Evolutionary conservation across 2,329 filamentous ascomycete genomes (phyloP).

Genomic region (Penicillium crustosum): DNA sequence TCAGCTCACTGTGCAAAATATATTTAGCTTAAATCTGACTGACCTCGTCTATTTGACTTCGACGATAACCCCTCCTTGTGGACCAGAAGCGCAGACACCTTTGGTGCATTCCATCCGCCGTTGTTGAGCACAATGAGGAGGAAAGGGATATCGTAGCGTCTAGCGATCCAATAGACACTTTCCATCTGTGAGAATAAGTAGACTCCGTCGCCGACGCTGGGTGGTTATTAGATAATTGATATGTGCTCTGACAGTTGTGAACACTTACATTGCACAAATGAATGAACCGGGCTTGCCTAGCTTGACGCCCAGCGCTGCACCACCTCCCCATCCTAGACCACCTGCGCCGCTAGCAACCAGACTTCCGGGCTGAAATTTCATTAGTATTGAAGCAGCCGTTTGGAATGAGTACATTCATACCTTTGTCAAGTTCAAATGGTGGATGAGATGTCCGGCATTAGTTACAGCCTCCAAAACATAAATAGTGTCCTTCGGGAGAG

Average conservation of each 20-base stretch:
- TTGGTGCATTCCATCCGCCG: conserved; percentile 60
- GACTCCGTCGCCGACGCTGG: conserved; percentile 61
- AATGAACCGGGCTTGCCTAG: conserved; percentile 60
- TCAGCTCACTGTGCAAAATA: background rate
- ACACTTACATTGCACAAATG: conserved; percentile 53
- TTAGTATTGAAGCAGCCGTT: background rate
- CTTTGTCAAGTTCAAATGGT: conserved; percentile 23
- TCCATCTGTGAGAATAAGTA: conserved; percentile 65
- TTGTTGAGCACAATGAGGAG: conserved; percentile 67
- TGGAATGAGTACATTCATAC: background rate
- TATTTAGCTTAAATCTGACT: background rate
- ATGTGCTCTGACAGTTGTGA: too few relatives aligned
- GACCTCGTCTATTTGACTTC: conserved; percentile 49
- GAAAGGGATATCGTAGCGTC: conserved; percentile 63
- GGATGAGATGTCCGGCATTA: conserved; percentile 49
- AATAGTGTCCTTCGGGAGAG: conserved; percentile 63
- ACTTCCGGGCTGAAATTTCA: conserved; percentile 13
- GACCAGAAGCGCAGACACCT: conserved; percentile 58
- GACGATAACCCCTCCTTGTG: conserved; percentile 61
- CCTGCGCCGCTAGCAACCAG: conserved; percentile 58
- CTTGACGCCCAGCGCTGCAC: conserved; percentile 71
- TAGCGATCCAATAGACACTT: conserved; percentile 66
- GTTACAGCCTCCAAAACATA: conserved; percentile 77
- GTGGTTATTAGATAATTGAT: background rate
- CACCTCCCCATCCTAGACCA: conserved; percentile 75